phyloP scores from a whole-genome alignment of 2,329 filamentous ascomycete species.

The Thelonectria discophora region DNA sequence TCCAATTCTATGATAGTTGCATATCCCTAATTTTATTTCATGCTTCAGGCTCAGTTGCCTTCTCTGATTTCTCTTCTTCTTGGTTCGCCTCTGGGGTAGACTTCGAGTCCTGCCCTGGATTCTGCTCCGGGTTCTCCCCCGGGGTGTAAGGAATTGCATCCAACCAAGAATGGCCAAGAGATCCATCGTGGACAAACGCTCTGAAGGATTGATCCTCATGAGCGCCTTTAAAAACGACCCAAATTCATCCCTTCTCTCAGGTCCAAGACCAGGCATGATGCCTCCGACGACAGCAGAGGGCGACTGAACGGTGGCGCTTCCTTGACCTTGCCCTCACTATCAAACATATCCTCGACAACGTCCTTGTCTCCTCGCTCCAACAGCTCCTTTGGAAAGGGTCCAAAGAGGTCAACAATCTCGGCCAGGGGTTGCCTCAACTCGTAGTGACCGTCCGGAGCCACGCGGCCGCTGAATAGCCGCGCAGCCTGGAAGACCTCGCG shows the following conservation, averaged over 20 bases:
- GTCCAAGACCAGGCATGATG: constrained; percentile 16
- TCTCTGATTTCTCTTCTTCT: not conserved
- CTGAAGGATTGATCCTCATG: constrained; percentile 30
- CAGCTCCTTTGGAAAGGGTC: constrained; percentile 27
- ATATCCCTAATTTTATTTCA: no score
- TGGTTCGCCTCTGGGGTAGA: no score
- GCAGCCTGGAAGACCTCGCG: constrained; percentile 29
- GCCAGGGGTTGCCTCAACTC: constrained; percentile 24
- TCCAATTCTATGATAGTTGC: no score
- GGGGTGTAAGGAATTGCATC: constrained; percentile 12
- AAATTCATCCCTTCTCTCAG: constrained; percentile 25
- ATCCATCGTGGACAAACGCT: constrained; percentile 16
- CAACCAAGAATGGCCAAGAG: constrained; percentile 31
- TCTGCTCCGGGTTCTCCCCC: no score
- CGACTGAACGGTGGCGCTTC: not conserved
- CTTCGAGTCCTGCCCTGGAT: no score
- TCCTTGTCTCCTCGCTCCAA: constrained; percentile 24
- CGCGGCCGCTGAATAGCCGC: constrained; percentile 26
- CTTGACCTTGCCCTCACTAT: constrained; percentile 20
- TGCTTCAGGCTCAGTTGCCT: not conserved
- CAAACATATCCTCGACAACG: constrained; percentile 16
- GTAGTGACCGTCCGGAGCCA: constrained; percentile 18
- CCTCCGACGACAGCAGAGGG: constrained; percentile 17
- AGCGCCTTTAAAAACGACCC: constrained; percentile 22
- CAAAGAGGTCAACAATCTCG: constrained; percentile 32